Evolutionary conservation across 495 filamentous ascomycete genomes (phyloP).

Genomic region (Xylaria castorea): DNA sequence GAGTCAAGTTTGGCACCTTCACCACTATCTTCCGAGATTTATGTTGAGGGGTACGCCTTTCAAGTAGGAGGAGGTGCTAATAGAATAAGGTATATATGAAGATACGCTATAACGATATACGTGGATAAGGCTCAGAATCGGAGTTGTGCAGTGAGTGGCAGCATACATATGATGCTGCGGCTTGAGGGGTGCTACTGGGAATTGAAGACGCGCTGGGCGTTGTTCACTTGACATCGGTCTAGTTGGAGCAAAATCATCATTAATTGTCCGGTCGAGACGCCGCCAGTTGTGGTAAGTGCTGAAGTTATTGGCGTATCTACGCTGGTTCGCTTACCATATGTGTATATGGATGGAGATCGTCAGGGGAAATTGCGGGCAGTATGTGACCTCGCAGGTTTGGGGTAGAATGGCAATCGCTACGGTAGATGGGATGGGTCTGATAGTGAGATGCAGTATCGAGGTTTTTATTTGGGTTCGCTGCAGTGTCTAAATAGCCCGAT

Average conservation of each 20-base stretch:
- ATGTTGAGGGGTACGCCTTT: neutral
- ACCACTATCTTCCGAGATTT: neutral
- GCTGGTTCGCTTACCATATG: neutral
- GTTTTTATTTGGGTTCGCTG: neutral
- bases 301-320: neutral
- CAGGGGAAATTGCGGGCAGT: neutral
- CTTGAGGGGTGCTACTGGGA: neutral
- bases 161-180: neutral
- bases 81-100: neutral
- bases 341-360: no score
- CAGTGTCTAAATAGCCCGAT: neutral
- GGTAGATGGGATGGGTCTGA: neutral
- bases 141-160: neutral
- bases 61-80: neutral
- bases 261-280: neutral
- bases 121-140: neutral
- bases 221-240: no score
- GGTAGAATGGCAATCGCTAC: neutral
- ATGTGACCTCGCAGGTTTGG: neutral
- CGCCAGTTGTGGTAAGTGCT: neutral
- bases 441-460: neutral
- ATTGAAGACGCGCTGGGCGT: neutral
- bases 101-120: neutral
- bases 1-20: neutral
- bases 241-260: no score